Evolutionary conservation across 192 early-diverging fungal genomes (phyloP).

Genomic region (Umbelopsis vinacea): DNA sequence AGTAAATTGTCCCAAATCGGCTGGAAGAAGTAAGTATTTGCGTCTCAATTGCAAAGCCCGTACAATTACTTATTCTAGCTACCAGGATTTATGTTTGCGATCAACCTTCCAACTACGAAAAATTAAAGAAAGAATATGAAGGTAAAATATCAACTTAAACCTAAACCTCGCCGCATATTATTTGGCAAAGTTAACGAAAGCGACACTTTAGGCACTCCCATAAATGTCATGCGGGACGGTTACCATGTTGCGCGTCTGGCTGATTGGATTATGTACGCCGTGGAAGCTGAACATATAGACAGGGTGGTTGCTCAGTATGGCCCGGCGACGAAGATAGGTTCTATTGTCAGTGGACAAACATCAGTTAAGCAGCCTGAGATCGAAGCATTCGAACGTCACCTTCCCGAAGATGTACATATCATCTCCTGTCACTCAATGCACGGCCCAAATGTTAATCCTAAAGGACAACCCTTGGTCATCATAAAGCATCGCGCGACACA

Average conservation of each 20-base stretch:
- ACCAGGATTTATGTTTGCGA: slow-evolving; percentile 88
- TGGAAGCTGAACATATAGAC: slow-evolving; percentile 90
- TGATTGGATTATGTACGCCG: slow-evolving; percentile 94
- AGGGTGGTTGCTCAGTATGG: slow-evolving; percentile 81
- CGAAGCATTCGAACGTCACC: slow-evolving; percentile 80
- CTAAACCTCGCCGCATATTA: not conserved
- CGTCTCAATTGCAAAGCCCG: not conserved
- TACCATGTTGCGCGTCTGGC: slow-evolving; percentile 80
- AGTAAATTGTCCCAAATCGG: slow-evolving; percentile 70
- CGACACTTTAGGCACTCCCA: slow-evolving; percentile 41
- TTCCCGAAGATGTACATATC: slow-evolving; percentile 93
- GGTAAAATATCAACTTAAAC: slow-evolving; percentile 42
- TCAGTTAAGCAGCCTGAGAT: slow-evolving; percentile 97
- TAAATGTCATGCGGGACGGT: slow-evolving; percentile 80
- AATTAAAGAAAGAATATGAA: slow-evolving; percentile 63
- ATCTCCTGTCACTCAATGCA: slow-evolving; percentile 96
- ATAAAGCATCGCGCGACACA: slow-evolving; percentile 77
- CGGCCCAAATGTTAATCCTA: slow-evolving; percentile 85
- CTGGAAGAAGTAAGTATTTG: slow-evolving; percentile 67
- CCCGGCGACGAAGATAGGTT: slow-evolving; percentile 86
- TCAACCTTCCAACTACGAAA: slow-evolving; percentile 72
- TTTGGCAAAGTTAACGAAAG: not conserved
- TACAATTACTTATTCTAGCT: not conserved
- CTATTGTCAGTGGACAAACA: slow-evolving; percentile 93
- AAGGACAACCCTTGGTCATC: slow-evolving; percentile 83